These are phyloP conservation scores for Aspergillus fructus DNA, from an alignment of 2,329 filamentous ascomycete species.

Conservation along the genomic window DNA sequence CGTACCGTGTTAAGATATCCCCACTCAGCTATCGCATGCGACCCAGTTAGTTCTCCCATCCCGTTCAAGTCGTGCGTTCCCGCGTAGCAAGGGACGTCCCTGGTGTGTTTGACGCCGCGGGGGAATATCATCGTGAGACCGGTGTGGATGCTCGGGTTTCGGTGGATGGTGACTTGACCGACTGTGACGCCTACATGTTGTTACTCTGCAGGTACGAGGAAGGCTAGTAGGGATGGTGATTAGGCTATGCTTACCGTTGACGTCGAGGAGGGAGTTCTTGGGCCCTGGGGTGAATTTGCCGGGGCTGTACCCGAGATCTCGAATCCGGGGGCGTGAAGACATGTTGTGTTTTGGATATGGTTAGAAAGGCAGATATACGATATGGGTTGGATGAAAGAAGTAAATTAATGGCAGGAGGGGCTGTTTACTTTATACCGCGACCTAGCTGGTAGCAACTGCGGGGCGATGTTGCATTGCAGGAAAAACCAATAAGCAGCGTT, in stretches of 20 bases:
- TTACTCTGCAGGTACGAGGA: background rate
- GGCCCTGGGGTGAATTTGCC: background rate
- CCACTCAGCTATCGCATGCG: conserved; percentile 1
- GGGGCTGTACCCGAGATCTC: background rate
- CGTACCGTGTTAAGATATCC: background rate
- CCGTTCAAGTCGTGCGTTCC: background rate
- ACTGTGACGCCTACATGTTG: background rate
- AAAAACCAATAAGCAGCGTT: too few species aligned
- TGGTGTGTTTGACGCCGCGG: background rate
- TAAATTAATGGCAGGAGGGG: too few species aligned
- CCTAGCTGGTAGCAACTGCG: too few species aligned
- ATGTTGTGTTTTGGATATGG: background rate
- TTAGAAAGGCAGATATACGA: accelerated
- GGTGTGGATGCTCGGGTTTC: background rate
- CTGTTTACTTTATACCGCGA: too few species aligned
- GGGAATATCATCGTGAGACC: background rate
- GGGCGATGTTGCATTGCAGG: too few species aligned
- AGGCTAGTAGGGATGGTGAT: background rate
- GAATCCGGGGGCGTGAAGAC: background rate
- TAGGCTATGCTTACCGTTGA: background rate
- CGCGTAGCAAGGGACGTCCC: background rate
- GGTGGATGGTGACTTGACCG: background rate
- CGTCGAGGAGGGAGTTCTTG: background rate
- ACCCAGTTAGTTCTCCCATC: background rate
- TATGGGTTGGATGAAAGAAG: too few species aligned